phyloP scores from a whole-genome alignment of 176 grass and related monocot genomes.

The Eragrostis nindensis region DNA sequence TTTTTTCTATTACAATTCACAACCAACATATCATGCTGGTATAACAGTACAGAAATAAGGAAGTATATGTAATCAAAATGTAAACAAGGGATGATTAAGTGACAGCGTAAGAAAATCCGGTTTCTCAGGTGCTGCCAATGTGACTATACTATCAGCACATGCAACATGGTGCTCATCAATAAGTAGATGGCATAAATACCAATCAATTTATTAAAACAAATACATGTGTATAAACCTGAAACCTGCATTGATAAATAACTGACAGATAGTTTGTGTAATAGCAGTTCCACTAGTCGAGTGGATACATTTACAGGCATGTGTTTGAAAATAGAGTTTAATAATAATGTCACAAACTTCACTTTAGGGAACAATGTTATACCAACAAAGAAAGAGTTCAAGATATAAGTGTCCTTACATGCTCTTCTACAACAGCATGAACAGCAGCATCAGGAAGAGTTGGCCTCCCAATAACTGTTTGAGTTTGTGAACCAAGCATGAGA shows the following conservation, averaged over 20 bases:
- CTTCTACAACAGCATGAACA: constrained; percentile 95
- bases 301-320: neutral
- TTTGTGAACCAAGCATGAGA: constrained; percentile 90
- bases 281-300: constrained; percentile 13
- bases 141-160: neutral
- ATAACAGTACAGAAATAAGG: neutral
- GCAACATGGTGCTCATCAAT: neutral
- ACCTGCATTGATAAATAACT: neutral
- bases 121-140: neutral
- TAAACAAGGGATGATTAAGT: neutral
- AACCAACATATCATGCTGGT: constrained; percentile 3
- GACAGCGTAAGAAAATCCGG: neutral
- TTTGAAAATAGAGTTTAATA: constrained; percentile 23
- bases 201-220: constrained; percentile 20
- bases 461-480: constrained; percentile 86
- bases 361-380: constrained; percentile 5
- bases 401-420: constrained; percentile 74
- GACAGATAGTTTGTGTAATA: neutral
- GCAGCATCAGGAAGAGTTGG: constrained; percentile 70
- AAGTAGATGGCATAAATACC: neutral
- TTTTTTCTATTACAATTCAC: constrained; percentile 17
- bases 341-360: constrained; percentile 24
- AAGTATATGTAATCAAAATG: neutral
- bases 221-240: constrained; percentile 27
- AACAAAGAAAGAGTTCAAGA: constrained; percentile 30